Conservation (phyloP, 1,139 yeast genomes). For the Saccharomyces pastorianus region DNA sequence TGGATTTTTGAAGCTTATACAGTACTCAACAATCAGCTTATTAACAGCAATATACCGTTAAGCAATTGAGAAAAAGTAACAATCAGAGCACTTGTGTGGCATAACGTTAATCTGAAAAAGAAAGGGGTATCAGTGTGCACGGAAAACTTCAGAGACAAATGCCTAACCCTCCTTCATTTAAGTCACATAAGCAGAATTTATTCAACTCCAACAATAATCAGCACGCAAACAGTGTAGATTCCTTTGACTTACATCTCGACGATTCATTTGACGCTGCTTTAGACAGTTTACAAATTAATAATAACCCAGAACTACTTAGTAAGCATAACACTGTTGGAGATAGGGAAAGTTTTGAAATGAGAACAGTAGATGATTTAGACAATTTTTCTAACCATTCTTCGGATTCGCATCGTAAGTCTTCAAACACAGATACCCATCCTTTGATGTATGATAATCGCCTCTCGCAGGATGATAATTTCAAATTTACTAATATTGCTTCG, state of each 20-base stretch:
- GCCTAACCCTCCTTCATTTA: constrained; percentile 1
- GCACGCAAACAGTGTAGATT: constrained; percentile 26
- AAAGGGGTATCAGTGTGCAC: background rate
- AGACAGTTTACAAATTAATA: constrained; percentile 31
- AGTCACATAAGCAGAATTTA: background rate
- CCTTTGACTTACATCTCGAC: constrained; percentile 34
- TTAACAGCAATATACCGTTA: background rate
- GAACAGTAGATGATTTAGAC: constrained; percentile 18
- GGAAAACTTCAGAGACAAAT: background rate
- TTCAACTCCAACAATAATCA: constrained; percentile 1
- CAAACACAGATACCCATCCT: constrained; percentile 20
- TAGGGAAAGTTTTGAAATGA: constrained; percentile 26
- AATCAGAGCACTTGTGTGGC: background rate
- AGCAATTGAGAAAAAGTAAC: background rate
- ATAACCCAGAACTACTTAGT: constrained; percentile 10
- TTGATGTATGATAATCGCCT: constrained; percentile 8
- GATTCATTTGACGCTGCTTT: constrained; percentile 36
- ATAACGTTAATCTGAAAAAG: background rate
- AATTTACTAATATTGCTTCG: constrained; percentile 3
- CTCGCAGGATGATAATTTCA: constrained; percentile 12
- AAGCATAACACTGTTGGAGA: constrained; percentile 7
- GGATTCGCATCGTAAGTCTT: constrained; percentile 24
- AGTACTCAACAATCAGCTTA: background rate
- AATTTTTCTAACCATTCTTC: constrained; percentile 17
- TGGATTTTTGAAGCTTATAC: background rate